Base-by-base conservation (phyloP, 2,329 filamentous ascomycete genomes). In the Lachnum nothofagi region DNA sequence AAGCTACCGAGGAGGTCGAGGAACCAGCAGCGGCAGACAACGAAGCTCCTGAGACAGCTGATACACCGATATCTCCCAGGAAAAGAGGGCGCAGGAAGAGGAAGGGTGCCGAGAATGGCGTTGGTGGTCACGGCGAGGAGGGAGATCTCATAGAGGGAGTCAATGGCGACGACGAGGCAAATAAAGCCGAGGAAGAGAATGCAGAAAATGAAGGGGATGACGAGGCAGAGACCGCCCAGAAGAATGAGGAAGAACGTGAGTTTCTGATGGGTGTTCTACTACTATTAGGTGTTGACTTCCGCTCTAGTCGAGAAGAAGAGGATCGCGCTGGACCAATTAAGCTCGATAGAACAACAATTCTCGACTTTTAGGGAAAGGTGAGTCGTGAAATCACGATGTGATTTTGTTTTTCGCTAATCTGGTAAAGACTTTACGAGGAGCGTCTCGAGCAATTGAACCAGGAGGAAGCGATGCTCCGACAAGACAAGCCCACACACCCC, bases 281-380 rank as follows among this genome's bases (percentile, higher is more conserved):
- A 59, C 51, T 56, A 37, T 23, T 24, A 31, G 37, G 40, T 48
- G 59, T 65, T 71, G 54, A 67, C 55, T 51, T 62, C 51, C 25
- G 25, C 12, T 52, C 60, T 40, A 91, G 88, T 87, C 56, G 80
- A 87, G 61, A 83, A 82, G 63, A 93, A 91, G 70, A 83, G 83
- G 63, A 79, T 80, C 27, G 91, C 91, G 0, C 84, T 91, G 63
- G 87, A 90, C 48, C 82, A 89, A 57, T 78, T 96, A 60, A 77
- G 81, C 16, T 79, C 80, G 16, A 86, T 98, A 37, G 91, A 97
- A 65, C 86, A 86, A 66, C 88, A 93, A 64, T 98, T 98, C 70
- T 82, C 85, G 51, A 79, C 86, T 16, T 88, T 97, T 63, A 81
- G 90, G 61, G 90, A 90, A 56, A 84, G 82, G 84, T 87, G 65